Conservation (phyloP, 2,329 filamentous ascomycete genomes). For the Stenocarpella maydis region DNA sequence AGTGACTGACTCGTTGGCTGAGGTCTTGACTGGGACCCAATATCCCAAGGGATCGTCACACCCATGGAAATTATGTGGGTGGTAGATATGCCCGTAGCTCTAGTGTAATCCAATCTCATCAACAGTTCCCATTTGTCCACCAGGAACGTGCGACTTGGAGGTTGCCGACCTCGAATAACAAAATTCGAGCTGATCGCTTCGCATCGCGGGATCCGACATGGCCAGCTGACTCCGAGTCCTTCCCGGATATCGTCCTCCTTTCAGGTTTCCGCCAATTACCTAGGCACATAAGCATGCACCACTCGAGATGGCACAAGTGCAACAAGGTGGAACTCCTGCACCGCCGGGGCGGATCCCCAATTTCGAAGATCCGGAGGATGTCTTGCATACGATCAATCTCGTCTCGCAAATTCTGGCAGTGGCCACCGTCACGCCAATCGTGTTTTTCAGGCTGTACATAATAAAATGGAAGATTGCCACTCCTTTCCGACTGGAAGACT, state of each 20-base stretch:
- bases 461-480: conserved; percentile 3
- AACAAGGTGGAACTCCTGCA: conserved; percentile 28
- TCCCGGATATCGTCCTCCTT: not conserved
- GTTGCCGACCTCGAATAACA: not conserved
- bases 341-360: conserved; percentile 21
- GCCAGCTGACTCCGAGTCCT: not conserved
- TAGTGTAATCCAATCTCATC: not conserved
- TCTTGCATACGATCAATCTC: conserved; percentile 28
- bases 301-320: not conserved
- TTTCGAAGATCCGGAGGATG: conserved; percentile 24
- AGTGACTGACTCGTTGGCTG: conserved; percentile 4
- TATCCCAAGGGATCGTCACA: not conserved
- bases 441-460: conserved; percentile 23
- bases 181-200: not conserved
- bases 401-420: conserved; percentile 26
- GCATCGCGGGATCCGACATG: not conserved
- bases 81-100: not conserved
- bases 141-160: not conserved
- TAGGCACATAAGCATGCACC: conserved; percentile 13
- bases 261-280: not conserved
- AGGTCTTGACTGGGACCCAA: conserved; percentile 1
- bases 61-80: not conserved
- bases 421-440: conserved; percentile 12
- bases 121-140: not conserved
- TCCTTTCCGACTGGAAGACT: conserved; percentile 18